Conservation (phyloP, 495 filamentous ascomycete genomes). For the Hypoxylon lienhwacheense region DNA sequence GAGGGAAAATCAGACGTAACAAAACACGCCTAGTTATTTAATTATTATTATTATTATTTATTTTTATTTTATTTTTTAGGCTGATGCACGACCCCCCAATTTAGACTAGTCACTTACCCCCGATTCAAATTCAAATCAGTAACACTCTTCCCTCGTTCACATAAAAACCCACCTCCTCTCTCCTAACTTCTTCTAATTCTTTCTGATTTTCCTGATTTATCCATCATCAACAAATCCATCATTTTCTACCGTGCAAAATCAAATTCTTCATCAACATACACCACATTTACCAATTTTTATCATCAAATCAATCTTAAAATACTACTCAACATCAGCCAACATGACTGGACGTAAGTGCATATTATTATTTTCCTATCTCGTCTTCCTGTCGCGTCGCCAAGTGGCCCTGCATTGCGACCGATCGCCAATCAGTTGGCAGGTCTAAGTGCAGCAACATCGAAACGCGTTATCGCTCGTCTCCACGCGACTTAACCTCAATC, state of each 20-base stretch:
- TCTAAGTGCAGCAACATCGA: constrained; percentile 14
- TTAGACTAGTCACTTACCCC: constrained; percentile 37
- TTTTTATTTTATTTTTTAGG: constrained; percentile 14
- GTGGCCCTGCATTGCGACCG: constrained; percentile 25
- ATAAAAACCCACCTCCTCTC: constrained; percentile 27
- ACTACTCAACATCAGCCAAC: constrained; percentile 50
- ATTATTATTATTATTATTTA: too few relatives aligned
- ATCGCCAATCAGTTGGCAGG: constrained; percentile 33
- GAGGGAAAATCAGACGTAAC: constrained; percentile 21
- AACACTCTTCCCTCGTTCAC: constrained; percentile 22
- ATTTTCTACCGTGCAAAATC: constrained; percentile 34
- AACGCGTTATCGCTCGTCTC: constrained; percentile 13
- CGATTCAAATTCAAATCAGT: constrained; percentile 34
- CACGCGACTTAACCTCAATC: constrained; percentile 56
- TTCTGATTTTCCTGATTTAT: constrained; percentile 36
- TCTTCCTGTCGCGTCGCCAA: constrained; percentile 22
- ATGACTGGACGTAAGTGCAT: constrained; percentile 95
- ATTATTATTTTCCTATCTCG: constrained; percentile 18
- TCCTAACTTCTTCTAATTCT: constrained; percentile 30
- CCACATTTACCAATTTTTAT: constrained; percentile 38
- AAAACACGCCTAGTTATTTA: too few relatives aligned
- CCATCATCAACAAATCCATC: constrained; percentile 38
- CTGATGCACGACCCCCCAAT: constrained; percentile 32
- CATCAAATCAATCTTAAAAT: constrained; percentile 38
- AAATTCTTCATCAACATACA: constrained; percentile 39